Conservation (phyloP, 2,329 filamentous ascomycete species). For the Aaosphaeria pasadenensis region DNA sequence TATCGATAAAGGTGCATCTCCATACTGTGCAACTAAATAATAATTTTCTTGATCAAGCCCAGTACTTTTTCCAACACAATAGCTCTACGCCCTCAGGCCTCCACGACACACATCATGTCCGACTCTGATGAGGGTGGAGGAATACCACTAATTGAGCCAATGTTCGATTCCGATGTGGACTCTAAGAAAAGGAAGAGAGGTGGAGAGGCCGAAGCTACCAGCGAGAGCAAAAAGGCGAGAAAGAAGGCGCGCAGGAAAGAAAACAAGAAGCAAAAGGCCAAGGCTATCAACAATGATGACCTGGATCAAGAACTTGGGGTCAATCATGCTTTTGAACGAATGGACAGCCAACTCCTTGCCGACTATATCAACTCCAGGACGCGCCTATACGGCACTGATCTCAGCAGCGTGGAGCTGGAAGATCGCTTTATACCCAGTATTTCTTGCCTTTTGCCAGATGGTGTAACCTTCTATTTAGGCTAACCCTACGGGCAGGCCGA, state of each 20-base stretch:
- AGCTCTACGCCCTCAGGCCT: no score
- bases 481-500: slow-evolving; percentile 50
- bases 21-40: no score
- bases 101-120: slow-evolving; percentile 35
- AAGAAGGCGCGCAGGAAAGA: slow-evolving; percentile 39
- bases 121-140: slow-evolving; percentile 43
- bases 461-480: neutral
- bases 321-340: slow-evolving; percentile 75
- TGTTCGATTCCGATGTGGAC: slow-evolving; percentile 31
- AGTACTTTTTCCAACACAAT: no score
- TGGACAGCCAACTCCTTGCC: slow-evolving; percentile 79
- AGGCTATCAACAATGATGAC: slow-evolving; percentile 63
- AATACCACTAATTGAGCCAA: slow-evolving; percentile 43
- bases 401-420: slow-evolving; percentile 80
- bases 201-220: slow-evolving; percentile 24
- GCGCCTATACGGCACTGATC: slow-evolving; percentile 71
- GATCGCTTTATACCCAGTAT: slow-evolving; percentile 78
- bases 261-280: slow-evolving; percentile 57
- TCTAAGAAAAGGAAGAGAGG: slow-evolving; percentile 44
- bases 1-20: no score
- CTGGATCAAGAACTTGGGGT: slow-evolving; percentile 53
- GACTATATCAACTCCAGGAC: slow-evolving; percentile 82
- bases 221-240: slow-evolving; percentile 34
- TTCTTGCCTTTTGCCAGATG: neutral
- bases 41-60: no score